Evolutionary conservation across 108 stramenopile species (phyloP).

Genomic region (Nitzschia putrida): DNA sequence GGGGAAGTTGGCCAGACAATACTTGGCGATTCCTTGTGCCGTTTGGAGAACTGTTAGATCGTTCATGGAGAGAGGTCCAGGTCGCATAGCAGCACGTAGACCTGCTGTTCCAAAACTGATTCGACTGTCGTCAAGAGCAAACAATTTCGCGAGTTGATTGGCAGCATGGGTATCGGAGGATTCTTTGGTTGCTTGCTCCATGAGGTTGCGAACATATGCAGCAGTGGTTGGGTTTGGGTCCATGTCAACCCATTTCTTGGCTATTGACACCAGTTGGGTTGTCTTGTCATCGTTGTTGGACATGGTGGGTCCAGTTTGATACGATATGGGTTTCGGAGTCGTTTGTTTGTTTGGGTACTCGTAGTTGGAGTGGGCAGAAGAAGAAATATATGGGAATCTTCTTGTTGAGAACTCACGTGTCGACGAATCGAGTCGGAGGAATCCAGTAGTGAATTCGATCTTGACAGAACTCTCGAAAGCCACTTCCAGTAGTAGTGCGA

Average conservation of each 20-base stretch:
- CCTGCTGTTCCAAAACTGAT: slow-evolving; percentile 96
- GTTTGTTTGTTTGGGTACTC: no score
- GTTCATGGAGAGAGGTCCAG: slow-evolving; percentile 91
- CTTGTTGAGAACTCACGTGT: no score
- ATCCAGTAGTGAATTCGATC: no score
- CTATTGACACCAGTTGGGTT: slow-evolving; percentile 14
- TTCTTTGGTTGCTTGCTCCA: slow-evolving; percentile 31
- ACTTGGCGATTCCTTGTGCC: slow-evolving; percentile 78
- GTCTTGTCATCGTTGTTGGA: no score
- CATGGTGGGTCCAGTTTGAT: no score
- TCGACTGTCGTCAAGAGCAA: slow-evolving; percentile 48
- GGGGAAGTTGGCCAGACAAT: slow-evolving; percentile 44
- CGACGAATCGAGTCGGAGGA: no score
- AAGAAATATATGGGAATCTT: no score
- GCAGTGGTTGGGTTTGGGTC: slow-evolving; percentile 77
- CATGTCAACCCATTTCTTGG: slow-evolving; percentile 55
- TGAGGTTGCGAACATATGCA: slow-evolving; percentile 43
- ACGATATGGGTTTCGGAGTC: no score
- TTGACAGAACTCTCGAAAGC: no score
- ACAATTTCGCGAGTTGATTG: slow-evolving; percentile 37
- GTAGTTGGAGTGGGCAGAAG: no score
- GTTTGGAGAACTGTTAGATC: slow-evolving; percentile 93
- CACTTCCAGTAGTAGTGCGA: no score
- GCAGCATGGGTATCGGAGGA: slow-evolving; percentile 24
- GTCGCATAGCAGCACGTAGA: slow-evolving; percentile 85